Conservation (phyloP, 805 yeast genomes). For the Metschnikowia anglica region DNA sequence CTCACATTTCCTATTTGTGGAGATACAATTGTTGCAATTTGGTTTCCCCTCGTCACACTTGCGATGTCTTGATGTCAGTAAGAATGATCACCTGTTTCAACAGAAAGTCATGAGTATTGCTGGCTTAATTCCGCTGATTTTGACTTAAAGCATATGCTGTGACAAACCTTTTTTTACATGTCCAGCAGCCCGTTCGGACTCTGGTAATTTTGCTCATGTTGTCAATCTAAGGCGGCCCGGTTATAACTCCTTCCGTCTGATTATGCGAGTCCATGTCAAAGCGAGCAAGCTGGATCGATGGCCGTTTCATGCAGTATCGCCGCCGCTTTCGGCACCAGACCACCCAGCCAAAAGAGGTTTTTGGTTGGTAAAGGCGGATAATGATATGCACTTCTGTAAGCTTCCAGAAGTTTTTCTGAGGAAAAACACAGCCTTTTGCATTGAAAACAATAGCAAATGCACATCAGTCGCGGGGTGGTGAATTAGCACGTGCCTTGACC, state of each 20-base stretch:
- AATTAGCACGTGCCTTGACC: too few relatives aligned
- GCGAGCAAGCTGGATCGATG: neutral
- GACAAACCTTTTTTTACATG: slow-evolving; percentile 50
- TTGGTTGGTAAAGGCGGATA: too few relatives aligned
- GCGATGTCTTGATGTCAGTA: slow-evolving; percentile 39
- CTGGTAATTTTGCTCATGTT: slow-evolving; percentile 43
- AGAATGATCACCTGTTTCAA: neutral
- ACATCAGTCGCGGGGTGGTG: too few relatives aligned
- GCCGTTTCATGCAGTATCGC: neutral
- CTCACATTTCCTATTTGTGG: slow-evolving; percentile 45
- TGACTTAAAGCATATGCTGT: neutral
- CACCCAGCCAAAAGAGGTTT: neutral
- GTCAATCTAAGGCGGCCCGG: too few relatives aligned
- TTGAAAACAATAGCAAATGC: too few relatives aligned
- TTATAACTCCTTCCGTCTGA: neutral
- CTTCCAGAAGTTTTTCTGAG: too few relatives aligned
- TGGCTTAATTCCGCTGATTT: neutral
- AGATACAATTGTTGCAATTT: slow-evolving; percentile 46
- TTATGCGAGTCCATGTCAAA: neutral
- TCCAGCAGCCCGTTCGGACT: slow-evolving; percentile 59
- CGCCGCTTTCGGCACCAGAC: too few relatives aligned
- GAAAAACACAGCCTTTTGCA: neutral
- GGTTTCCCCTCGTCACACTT: slow-evolving; percentile 61
- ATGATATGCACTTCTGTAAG: too few relatives aligned
- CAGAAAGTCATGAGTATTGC: neutral